A percentile compares a stretch with the other conserved stretches of the same genome.
Evolutionary conservation across 1,284 basidiomycete species (phyloP).

Genomic region (Neonothopanus nambi): DNA sequence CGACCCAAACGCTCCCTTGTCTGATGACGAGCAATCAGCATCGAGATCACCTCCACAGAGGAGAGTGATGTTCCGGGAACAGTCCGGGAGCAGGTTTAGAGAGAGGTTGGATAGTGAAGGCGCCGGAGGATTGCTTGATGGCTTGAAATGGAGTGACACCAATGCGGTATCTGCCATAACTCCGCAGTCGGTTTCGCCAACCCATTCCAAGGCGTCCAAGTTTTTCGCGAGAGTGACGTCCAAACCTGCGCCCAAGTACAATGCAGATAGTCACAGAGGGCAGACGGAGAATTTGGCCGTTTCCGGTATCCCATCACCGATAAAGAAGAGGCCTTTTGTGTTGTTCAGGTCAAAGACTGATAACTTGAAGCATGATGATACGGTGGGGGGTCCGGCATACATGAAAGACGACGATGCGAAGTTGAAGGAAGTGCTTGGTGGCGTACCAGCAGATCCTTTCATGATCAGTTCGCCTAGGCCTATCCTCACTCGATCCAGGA

Average conservation of each 20-base stretch:
- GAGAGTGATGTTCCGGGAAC: conserved; percentile 9
- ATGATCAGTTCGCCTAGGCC: too few relatives aligned
- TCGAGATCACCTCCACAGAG: conserved; percentile 9
- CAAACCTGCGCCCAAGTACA: conserved; percentile 3
- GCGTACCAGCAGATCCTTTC: too few relatives aligned
- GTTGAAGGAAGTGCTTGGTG: too few relatives aligned
- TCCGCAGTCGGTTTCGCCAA: neutral
- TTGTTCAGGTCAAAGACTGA: conserved; percentile 3
- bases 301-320: neutral
- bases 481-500: neutral
- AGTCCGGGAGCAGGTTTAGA: conserved; percentile 16
- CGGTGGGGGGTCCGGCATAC: too few relatives aligned
- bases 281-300: neutral
- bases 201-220: neutral
- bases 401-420: too few relatives aligned
- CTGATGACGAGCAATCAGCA: neutral
- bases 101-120: conserved; percentile 15
- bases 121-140: conserved; percentile 4
- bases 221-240: conserved; percentile 6
- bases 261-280: neutral
- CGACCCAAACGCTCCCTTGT: conserved; percentile 15
- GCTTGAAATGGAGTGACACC: neutral
- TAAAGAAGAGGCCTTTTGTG: conserved; percentile 9
- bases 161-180: neutral
- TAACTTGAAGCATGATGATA: too few relatives aligned